Percentiles rank a stretch among this genome's conserved stretches.
phyloP scores from a whole-genome alignment of 2,329 filamentous ascomycete genomes.

The Nemania sp. region DNA sequence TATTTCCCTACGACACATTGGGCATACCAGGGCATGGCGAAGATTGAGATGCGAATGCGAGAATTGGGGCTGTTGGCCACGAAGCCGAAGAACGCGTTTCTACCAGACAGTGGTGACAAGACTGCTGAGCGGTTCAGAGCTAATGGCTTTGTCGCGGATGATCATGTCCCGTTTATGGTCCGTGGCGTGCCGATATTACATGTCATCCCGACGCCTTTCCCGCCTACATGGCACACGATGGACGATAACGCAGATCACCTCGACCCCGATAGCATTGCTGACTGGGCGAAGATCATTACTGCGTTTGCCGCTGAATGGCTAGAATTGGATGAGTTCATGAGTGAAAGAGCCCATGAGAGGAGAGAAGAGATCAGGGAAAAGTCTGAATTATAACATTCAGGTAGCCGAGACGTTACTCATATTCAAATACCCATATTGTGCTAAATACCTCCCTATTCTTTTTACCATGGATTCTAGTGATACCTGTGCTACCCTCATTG shows the following conservation, averaged over 20 bases:
- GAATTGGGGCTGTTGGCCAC: conserved; percentile 68
- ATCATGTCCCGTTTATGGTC: conserved; percentile 90
- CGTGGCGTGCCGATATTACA: conserved; percentile 91
- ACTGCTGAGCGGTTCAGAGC: conserved; percentile 59
- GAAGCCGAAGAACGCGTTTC: conserved; percentile 65
- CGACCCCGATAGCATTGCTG: conserved; percentile 81
- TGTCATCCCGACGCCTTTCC: conserved; percentile 87
- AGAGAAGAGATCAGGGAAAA: conserved; percentile 37
- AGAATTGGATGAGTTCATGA: conserved; percentile 68
- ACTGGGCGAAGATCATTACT: conserved; percentile 87
- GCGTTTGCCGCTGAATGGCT: conserved; percentile 94
- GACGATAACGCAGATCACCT: conserved; percentile 87
- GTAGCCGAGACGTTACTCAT: background rate
- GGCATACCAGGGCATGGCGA: conserved; percentile 84
- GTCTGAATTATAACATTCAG: conserved; percentile 36
- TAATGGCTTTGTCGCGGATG: conserved; percentile 75
- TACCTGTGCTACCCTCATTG: no score
- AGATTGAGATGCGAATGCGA: conserved; percentile 79
- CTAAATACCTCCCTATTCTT: background rate
- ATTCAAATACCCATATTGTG: background rate
- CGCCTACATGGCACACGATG: conserved; percentile 86
- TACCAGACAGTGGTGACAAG: conserved; percentile 72
- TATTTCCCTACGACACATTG: conserved; percentile 94
- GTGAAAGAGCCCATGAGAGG: conserved; percentile 27
- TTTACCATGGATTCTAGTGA: no score